phyloP scores from a whole-genome alignment of 2,329 filamentous ascomycete species.

The Xylaria multiplex region DNA sequence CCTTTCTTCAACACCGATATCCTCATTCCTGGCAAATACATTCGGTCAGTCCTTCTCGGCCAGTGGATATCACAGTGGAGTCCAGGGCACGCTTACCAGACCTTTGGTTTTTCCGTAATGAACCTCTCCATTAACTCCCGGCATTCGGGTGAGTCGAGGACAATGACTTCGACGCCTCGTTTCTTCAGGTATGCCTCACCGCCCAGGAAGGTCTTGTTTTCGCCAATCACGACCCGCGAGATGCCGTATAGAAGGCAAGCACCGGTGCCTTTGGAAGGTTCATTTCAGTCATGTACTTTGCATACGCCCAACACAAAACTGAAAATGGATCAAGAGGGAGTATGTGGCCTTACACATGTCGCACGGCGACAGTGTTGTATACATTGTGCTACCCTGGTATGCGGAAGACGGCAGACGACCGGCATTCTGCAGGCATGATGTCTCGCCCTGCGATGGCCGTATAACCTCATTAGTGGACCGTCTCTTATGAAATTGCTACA shows the following conservation, averaged over 20 bases:
- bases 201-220: slow-evolving; percentile 79
- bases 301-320: neutral
- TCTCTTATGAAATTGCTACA: neutral
- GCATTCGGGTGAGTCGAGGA: slow-evolving; percentile 72
- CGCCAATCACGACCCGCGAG: slow-evolving; percentile 77
- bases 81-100: slow-evolving; percentile 65
- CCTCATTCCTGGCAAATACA: slow-evolving; percentile 44
- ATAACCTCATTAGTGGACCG: neutral
- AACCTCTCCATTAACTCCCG: slow-evolving; percentile 76
- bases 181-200: slow-evolving; percentile 76
- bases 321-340: neutral
- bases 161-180: slow-evolving; percentile 77
- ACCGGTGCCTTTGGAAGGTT: slow-evolving; percentile 62
- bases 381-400: slow-evolving; percentile 82
- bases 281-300: slow-evolving; percentile 8
- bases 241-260: slow-evolving; percentile 81
- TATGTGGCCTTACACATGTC: slow-evolving; percentile 70
- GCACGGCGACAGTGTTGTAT: slow-evolving; percentile 81
- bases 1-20: slow-evolving; percentile 48
- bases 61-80: neutral
- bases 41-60: neutral
- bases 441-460: slow-evolving; percentile 69
- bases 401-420: slow-evolving; percentile 75
- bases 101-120: slow-evolving; percentile 74
- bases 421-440: slow-evolving; percentile 77